A percentile compares a stretch with the other conserved stretches of the same genome.
Conservation (phyloP, 352 stramenopile genomes). For the Pythium aristosporum region DNA sequence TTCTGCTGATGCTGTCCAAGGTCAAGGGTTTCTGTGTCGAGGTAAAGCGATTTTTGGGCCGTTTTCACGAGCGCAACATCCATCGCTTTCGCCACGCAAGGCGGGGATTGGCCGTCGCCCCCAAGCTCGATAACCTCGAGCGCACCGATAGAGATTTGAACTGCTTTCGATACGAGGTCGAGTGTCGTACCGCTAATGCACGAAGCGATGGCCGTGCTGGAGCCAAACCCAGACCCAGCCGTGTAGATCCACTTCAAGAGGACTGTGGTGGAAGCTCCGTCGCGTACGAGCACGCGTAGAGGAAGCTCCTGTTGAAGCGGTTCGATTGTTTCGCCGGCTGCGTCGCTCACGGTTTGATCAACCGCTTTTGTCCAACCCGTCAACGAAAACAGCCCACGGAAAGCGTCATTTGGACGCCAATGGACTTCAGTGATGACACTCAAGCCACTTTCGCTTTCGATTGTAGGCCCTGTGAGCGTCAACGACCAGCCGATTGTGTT, state of each 20-base stretch:
- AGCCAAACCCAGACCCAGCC: constrained; percentile 55
- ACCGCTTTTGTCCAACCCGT: constrained; percentile 10
- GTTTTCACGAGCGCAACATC: constrained; percentile 68
- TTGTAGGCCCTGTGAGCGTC: neutral
- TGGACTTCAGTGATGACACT: constrained; percentile 42
- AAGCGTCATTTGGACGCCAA: constrained; percentile 51
- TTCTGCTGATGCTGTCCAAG: constrained; percentile 80
- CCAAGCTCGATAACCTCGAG: constrained; percentile 50
- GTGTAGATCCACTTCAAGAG: constrained; percentile 71
- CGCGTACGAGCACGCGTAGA: constrained; percentile 38
- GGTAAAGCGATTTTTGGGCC: constrained; percentile 56
- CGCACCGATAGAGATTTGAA: constrained; percentile 53
- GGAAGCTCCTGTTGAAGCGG: constrained; percentile 27
- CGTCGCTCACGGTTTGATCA: neutral
- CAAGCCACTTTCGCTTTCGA: constrained; percentile 9
- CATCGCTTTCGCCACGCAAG: constrained; percentile 32
- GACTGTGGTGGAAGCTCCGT: constrained; percentile 37
- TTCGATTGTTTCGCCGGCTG: neutral
- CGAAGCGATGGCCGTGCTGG: constrained; percentile 61
- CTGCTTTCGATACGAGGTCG: constrained; percentile 52
- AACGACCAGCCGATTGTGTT: constrained; percentile 56
- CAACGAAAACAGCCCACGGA: constrained; percentile 55
- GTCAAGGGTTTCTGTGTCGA: constrained; percentile 72
- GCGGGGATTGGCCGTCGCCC: neutral
- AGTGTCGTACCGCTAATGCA: constrained; percentile 67